Evolutionary conservation across 2,329 filamentous ascomycete genomes (phyloP).

Genomic region (Tolypocladium amazonense): DNA sequence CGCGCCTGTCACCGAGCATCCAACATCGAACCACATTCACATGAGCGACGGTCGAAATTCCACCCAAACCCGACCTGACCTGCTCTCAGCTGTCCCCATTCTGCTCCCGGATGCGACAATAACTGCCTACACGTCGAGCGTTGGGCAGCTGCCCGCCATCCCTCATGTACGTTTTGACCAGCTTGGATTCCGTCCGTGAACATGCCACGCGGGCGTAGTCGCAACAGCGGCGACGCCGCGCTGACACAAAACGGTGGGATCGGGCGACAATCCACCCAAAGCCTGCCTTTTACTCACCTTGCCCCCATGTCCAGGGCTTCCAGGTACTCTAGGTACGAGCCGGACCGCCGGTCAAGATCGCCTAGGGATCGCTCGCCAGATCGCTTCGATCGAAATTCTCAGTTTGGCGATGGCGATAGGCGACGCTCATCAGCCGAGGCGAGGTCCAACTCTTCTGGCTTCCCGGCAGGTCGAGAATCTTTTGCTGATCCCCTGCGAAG

Average conservation of each 20-base stretch:
- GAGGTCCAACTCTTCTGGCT: slow-evolving; percentile 46
- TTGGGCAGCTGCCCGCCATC: slow-evolving; percentile 10
- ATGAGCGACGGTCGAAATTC: background rate
- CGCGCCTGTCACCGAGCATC: background rate
- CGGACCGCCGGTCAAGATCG: slow-evolving; percentile 53
- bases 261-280: background rate
- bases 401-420: slow-evolving; percentile 55
- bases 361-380: slow-evolving; percentile 60
- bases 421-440: slow-evolving; percentile 54
- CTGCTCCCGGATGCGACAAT: slow-evolving; percentile 9
- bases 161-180: slow-evolving; percentile 11
- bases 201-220: background rate
- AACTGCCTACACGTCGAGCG: slow-evolving; percentile 4
- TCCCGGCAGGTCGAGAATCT: slow-evolving; percentile 47
- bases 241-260: background rate
- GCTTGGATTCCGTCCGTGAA: background rate
- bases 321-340: slow-evolving; percentile 52
- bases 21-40: background rate
- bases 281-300: slow-evolving; percentile 1
- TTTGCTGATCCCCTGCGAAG: slow-evolving; percentile 46
- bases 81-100: background rate
- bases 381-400: slow-evolving; percentile 45
- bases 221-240: background rate
- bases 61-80: background rate
- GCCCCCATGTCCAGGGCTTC: slow-evolving; percentile 29